Base-by-base conservation (phyloP, 2,329 filamentous ascomycete species). In the Cadophora malorum region DNA sequence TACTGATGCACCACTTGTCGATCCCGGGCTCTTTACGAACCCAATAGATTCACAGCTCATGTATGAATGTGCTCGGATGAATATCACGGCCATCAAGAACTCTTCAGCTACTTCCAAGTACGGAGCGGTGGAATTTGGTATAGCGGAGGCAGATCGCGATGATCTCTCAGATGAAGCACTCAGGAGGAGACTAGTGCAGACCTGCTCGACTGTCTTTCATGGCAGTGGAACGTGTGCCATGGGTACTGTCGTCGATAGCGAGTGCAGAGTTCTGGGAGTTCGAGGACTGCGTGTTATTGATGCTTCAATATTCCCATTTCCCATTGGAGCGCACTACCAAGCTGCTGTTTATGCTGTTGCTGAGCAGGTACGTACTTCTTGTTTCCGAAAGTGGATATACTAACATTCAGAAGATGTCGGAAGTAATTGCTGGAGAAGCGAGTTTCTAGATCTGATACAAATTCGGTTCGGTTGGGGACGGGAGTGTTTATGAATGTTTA, bases 211-310 rank as follows among this genome's bases (percentile, higher is more conserved):
- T 45, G 23, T 67, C 4, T 66, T 52, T 55, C 66, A 70, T 64
- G 58, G 66, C 5, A 62, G 66, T 59, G 69, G 70, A 1, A 70
- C 68, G 33, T 65, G 59, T 58, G 56, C 71, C 4, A 75, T 75
- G 73, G 73, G 73, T 1, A 69, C 50, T 31, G 74, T 76, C 16
- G 74, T 77, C 1, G 74, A 76, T 67, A 61, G 56, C 2, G 66
- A 71, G 16, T 68, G 60, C 49, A 64, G 23, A 28, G 69, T 69
- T n/a, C 45, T 64, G 16, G 67, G 69, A 38, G 0, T 21, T 70
- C 12, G 61, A 3, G 58, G 63, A 25, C 53, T 71, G 28, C 52
- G 67, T 10, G 69, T 69, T 28, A 35, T 66, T 10, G 67, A 69
- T 67, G 61, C 61, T 33, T 65, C 61, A 53, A 63, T 71, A 7